Evolutionary conservation across 495 filamentous ascomycete genomes (phyloP).

Genomic region (Neurospora sp.): DNA sequence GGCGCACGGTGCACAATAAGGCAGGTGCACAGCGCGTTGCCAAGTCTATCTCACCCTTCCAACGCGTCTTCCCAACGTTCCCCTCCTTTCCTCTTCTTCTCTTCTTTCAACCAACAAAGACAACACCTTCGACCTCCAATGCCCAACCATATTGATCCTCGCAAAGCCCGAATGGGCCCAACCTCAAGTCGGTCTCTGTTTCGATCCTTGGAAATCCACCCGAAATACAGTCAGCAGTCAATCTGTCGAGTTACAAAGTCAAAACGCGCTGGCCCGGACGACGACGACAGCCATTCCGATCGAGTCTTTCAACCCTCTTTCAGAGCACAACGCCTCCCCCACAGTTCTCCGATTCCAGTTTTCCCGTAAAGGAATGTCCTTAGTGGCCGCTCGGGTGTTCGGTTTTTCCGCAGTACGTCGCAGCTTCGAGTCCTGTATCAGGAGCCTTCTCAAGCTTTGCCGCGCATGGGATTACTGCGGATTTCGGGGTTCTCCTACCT

Average conservation of each 20-base stretch:
- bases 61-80: slow-evolving; percentile 3
- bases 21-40: background rate
- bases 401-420: slow-evolving; percentile 24
- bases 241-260: slow-evolving; percentile 13
- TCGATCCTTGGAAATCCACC: background rate
- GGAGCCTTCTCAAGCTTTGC: slow-evolving; percentile 22
- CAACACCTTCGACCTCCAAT: slow-evolving; percentile 1
- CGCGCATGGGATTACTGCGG: slow-evolving; percentile 22
- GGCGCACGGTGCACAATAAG: background rate
- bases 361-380: slow-evolving; percentile 51
- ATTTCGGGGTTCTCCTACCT: background rate
- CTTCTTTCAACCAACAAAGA: background rate
- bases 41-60: background rate
- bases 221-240: slow-evolving; percentile 1
- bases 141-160: slow-evolving; percentile 6
- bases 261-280: background rate
- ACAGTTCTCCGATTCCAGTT: slow-evolving; percentile 58
- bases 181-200: background rate
- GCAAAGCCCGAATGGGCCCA: slow-evolving; percentile 11
- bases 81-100: slow-evolving; percentile 1
- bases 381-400: slow-evolving; percentile 27
- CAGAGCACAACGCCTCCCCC: slow-evolving; percentile 51
- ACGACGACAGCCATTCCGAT: slow-evolving; percentile 5
- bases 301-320: slow-evolving; percentile 28
- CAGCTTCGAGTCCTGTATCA: slow-evolving; percentile 30